Conservation (phyloP, 768 basidiomycete genomes). For the Melanogaster broomeanus region DNA sequence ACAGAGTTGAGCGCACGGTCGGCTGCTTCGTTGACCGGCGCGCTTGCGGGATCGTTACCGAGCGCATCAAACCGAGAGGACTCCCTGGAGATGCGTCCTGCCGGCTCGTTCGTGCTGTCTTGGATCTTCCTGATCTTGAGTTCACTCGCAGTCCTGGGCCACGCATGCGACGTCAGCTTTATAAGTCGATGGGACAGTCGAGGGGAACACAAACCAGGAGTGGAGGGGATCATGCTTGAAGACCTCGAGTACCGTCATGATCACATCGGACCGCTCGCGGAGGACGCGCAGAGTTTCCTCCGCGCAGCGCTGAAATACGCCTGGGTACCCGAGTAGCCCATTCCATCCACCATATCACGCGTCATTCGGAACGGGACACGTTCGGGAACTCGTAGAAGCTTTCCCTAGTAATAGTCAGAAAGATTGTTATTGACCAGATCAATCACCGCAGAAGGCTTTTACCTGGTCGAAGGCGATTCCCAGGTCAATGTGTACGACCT, state of each 20-base stretch:
- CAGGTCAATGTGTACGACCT: constrained; percentile 93
- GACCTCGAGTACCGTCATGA: constrained; percentile 94
- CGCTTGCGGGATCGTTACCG: constrained; percentile 63
- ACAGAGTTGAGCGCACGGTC: constrained; percentile 86
- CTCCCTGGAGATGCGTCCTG: constrained; percentile 22
- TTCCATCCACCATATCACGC: constrained; percentile 89
- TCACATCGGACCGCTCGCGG: constrained; percentile 78
- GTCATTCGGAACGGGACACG: constrained; percentile 95
- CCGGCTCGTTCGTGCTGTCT: constrained; percentile 34
- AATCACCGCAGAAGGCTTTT: background rate
- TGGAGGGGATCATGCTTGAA: constrained; percentile 97
- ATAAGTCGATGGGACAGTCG: background rate
- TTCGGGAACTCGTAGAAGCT: constrained; percentile 76
- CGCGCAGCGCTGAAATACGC: constrained; percentile 93
- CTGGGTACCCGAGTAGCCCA: constrained; percentile 90
- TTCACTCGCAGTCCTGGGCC: constrained; percentile 73
- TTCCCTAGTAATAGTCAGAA: constrained; percentile 57
- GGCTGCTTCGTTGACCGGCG: constrained; percentile 80
- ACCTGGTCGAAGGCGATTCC: constrained; percentile 98
- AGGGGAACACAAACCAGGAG: constrained; percentile 62
- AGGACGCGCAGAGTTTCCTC: constrained; percentile 94
- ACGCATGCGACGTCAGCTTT: background rate
- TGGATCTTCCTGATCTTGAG: constrained; percentile 70
- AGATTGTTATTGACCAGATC: background rate
- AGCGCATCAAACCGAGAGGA: constrained; percentile 42